Evolutionary conservation across 2,329 filamentous ascomycete species (phyloP), one percentile per base, ranked within the genome.

Genomic region (Penicillium aurantiogriseum): DNA sequence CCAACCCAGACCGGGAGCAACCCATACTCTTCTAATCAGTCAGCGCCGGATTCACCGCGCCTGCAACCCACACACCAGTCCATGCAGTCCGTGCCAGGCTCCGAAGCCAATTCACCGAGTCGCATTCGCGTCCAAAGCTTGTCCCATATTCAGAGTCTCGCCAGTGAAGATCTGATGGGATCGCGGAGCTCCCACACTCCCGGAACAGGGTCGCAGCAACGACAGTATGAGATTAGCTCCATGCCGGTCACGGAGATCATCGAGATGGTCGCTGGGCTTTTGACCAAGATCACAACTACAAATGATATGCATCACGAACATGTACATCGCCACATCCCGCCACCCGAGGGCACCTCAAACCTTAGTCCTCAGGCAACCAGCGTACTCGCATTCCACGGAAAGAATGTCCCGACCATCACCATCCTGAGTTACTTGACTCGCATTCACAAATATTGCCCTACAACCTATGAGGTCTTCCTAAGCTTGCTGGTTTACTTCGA

Each of bases 191-290:
- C 76, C 39, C 74, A 65, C 40, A 59, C 77, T 61, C 73, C 77
- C 43, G 71, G 76, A 35, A 72, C 77, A 66, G 77, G 77, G 61
- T 68, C 75, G 33, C 79, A 81, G 52, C 83, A 85, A 59, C 81
- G 83, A 54, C 84, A 87, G 71, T 99, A 96, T 73, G 94, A 97
- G 75, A 97, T 99, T 67, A 97, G 92, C 77, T 90, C 86, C 52
- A 97, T 99, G 93, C 94, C 94, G 51, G 95, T 97, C 54, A 87
- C 89, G 63, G 93, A 99, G 71, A 91, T 99, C 66, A 99, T 99
- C 71, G 93, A 97, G 76, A 97, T 99, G 94, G 94, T 99, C 4
- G 94, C 94, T 5, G 94, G 92, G 7, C 83, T 99, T 25, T 81
- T 99, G 61, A 96, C 93, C 56, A 97, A 97, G 75, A 99, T 99